Evolutionary conservation across 1,284 basidiomycete genomes (phyloP).

Genomic region (Tausonia pullulans): DNA sequence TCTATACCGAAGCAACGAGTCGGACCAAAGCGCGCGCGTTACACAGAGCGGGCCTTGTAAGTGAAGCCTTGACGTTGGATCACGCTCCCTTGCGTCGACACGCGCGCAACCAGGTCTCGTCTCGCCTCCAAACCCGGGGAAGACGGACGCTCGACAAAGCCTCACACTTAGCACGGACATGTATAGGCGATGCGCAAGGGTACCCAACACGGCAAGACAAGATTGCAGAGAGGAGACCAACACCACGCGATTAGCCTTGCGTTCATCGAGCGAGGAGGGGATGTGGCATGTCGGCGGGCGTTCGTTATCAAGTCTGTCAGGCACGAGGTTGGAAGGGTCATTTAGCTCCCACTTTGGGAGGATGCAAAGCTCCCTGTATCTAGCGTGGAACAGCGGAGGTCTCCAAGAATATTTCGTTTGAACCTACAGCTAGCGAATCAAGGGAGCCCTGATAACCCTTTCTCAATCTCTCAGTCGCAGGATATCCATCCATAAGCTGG

Average conservation of each 20-base stretch:
- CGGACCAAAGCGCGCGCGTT: background rate
- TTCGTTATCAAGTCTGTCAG: no score
- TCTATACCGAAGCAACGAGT: background rate
- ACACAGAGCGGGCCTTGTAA: slow-evolving; percentile 14
- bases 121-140: background rate
- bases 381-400: no score
- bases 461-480: no score
- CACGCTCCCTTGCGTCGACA: no score
- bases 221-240: slow-evolving; percentile 9
- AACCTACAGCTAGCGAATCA: no score
- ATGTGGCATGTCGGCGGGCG: no score
- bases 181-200: background rate
- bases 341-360: no score
- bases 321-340: no score
- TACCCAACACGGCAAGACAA: slow-evolving; percentile 9
- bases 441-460: no score
- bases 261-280: slow-evolving; percentile 24
- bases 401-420: no score
- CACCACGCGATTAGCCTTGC: slow-evolving; percentile 26
- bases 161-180: background rate
- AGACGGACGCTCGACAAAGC: background rate
- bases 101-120: background rate
- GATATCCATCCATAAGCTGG: no score
- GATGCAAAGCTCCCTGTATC: no score
- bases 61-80: slow-evolving; percentile 4